Evolutionary conservation across 148 eudicot species (phyloP), one percentile per base, ranked within the genome.

Genomic region (Fagopyrum esculentum): DNA sequence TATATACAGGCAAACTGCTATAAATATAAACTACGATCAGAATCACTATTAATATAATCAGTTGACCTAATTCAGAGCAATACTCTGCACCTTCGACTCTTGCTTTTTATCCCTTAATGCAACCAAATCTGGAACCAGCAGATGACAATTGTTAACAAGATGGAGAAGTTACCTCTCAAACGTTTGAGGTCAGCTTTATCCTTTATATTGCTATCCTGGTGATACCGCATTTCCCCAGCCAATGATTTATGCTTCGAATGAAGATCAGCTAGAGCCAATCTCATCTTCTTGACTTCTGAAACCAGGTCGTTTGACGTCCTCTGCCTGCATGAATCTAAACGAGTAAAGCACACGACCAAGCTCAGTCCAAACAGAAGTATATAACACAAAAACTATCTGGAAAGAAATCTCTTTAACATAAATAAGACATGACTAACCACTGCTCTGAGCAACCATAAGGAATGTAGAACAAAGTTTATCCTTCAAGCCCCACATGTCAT

Each of bases 181-280:
- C 80, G 81, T 76, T 74, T 84, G 43, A 92, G 81, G 72, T 84
- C 88, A 71, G 93, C 88, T 82, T 87, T 90, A 82, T 87, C 85
- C 83, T 82, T 95, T 35, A 88, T 84, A 75, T 86, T 91, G 76
- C 69, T 78, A 57, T 87, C 91, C 75, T 78, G 88, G 79, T 81
- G 89, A 77, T 78, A 79, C 74, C 83, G 87, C 82, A 95, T 66
- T 64, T 89, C 96, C 82, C 78, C 84, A 22, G 81, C 77, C 70
- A 89, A 72, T 52, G 85, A 76, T 80, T 72, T 89, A 78, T 89
- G 96, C 80, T 85, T 85, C 77, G 90, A 69, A 81, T 83, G 88
- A 78, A 95, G 86, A 82, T 89, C 85, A 71, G 80, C 83, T 29
- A 86, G 69, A 73, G 81, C 71, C 48, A 77, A 82, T 72, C 92